These are phyloP conservation scores for Coemansia sp. DNA, from an alignment of 192 early-diverging fungal genomes.

Conservation along the genomic window DNA sequence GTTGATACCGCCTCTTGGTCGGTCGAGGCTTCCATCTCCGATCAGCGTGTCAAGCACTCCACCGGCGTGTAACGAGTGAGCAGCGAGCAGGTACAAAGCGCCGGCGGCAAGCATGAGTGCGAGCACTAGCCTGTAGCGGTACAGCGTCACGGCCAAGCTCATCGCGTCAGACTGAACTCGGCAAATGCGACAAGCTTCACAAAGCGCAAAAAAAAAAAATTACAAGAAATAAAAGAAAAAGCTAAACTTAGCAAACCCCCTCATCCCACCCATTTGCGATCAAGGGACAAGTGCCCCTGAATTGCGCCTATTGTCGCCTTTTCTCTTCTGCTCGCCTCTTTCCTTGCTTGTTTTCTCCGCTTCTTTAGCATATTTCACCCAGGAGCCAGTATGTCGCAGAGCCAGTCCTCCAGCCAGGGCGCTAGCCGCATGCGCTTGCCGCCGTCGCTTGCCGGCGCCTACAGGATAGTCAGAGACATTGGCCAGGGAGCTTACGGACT, in stretches of 20 bases:
- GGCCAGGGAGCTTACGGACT: slow-evolving; percentile 91
- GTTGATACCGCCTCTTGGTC: neutral
- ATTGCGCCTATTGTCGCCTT: too few relatives aligned
- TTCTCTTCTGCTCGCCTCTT: neutral
- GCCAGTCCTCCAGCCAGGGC: slow-evolving; percentile 17
- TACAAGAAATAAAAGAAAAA: neutral
- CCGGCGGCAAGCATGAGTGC: slow-evolving; percentile 15
- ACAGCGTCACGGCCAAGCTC: slow-evolving; percentile 33
- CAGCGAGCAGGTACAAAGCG: slow-evolving; percentile 18
- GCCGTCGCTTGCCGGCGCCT: slow-evolving; percentile 61
- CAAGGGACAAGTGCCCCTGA: too few relatives aligned
- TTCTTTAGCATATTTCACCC: neutral
- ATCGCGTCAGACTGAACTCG: neutral
- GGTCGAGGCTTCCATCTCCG: neutral
- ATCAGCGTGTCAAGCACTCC: neutral
- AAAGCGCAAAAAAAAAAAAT: neutral
- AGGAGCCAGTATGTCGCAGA: slow-evolving; percentile 31
- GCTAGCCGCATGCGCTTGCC: slow-evolving; percentile 59
- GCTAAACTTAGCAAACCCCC: too few relatives aligned
- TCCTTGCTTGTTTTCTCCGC: neutral
- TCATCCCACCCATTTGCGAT: too few relatives aligned
- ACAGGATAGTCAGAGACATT: slow-evolving; percentile 79
- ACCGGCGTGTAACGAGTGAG: neutral
- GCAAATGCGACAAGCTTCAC: neutral
- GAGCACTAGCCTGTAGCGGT: slow-evolving; percentile 34